Percentiles rank a stretch among this genome's conserved stretches.
Conservation (phyloP, 768 basidiomycete genomes). For the Boletus barrowsii region DNA sequence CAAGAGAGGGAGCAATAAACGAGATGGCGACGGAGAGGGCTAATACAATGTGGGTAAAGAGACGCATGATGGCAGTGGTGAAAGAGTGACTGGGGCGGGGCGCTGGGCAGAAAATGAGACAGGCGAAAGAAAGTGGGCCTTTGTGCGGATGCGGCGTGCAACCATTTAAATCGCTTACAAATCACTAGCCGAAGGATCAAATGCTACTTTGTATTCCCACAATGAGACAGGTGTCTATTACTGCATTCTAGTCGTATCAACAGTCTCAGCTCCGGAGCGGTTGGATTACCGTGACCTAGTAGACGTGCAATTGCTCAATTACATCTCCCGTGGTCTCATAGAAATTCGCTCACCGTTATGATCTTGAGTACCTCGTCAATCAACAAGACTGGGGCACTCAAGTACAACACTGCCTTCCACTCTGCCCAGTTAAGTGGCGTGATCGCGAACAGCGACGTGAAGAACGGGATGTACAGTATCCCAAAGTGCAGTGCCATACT, state of each 20-base stretch:
- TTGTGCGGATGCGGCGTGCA: not conserved
- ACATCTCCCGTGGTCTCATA: not conserved
- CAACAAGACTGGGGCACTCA: slow-evolving; percentile 84
- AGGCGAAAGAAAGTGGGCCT: not conserved
- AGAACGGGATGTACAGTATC: slow-evolving; percentile 97
- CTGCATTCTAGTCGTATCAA: too few species aligned
- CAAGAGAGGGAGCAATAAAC: slow-evolving; percentile 17
- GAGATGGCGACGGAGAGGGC: slow-evolving; percentile 18
- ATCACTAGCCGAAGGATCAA: not conserved
- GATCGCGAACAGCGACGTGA: slow-evolving; percentile 87
- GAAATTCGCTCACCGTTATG: slow-evolving; percentile 52
- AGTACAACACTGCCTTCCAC: slow-evolving; percentile 88
- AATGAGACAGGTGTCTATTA: not conserved
- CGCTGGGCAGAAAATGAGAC: slow-evolving; percentile 5
- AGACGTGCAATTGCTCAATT: not conserved
- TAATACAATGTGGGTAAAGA: slow-evolving; percentile 19
- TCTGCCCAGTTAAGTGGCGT: slow-evolving; percentile 91
- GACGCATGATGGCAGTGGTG: slow-evolving; percentile 18
- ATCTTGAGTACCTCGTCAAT: slow-evolving; percentile 92
- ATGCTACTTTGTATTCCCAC: not conserved
- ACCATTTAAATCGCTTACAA: slow-evolving; percentile 7
- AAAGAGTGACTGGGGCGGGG: slow-evolving; percentile 23
- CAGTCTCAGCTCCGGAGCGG: slow-evolving; percentile 48
- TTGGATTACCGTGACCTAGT: slow-evolving; percentile 54
- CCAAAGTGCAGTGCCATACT: slow-evolving; percentile 93